A percentile compares a stretch with the other conserved stretches of the same genome.
These are phyloP conservation scores for Lepiota subincarnata DNA, from an alignment of 768 basidiomycete genomes.

Conservation along the genomic window DNA sequence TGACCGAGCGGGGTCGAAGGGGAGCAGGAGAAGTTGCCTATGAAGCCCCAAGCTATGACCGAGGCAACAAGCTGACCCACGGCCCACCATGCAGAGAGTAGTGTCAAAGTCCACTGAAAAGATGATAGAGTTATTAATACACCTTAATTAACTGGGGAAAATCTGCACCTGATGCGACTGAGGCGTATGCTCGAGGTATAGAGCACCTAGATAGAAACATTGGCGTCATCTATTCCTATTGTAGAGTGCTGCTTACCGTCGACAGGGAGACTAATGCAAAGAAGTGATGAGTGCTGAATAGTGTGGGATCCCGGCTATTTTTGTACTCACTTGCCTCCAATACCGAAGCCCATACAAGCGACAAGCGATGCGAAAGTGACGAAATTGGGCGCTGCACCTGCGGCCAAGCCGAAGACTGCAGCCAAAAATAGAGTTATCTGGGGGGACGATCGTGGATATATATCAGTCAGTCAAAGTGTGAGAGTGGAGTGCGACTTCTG, in stretches of 20 bases:
- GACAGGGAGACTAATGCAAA: background rate
- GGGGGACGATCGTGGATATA: conserved; percentile 29
- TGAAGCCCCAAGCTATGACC: conserved; percentile 52
- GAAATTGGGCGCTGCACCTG: conserved; percentile 55
- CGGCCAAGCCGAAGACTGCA: conserved; percentile 60
- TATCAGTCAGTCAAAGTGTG: background rate
- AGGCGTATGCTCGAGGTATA: conserved; percentile 9
- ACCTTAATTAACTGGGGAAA: background rate
- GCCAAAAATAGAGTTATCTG: conserved; percentile 67
- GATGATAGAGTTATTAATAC: background rate
- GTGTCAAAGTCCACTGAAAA: conserved; percentile 1
- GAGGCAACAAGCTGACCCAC: conserved; percentile 5
- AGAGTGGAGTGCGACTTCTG: background rate
- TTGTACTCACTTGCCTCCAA: conserved; percentile 42
- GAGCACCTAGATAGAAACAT: conserved; percentile 3
- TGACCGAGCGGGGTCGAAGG: conserved; percentile 27
- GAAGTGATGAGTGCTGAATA: background rate
- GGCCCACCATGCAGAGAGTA: conserved; percentile 1
- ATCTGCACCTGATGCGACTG: conserved; percentile 9
- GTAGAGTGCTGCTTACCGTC: conserved; percentile 35
- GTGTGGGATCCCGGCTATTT: background rate
- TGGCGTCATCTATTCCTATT: background rate
- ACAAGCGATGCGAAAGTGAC: conserved; percentile 48
- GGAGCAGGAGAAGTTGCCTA: conserved; percentile 51
- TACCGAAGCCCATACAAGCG: conserved; percentile 59